Evolutionary conservation across 169 alveolate genomes (phyloP).

Genomic region (Theileria annulata): DNA sequence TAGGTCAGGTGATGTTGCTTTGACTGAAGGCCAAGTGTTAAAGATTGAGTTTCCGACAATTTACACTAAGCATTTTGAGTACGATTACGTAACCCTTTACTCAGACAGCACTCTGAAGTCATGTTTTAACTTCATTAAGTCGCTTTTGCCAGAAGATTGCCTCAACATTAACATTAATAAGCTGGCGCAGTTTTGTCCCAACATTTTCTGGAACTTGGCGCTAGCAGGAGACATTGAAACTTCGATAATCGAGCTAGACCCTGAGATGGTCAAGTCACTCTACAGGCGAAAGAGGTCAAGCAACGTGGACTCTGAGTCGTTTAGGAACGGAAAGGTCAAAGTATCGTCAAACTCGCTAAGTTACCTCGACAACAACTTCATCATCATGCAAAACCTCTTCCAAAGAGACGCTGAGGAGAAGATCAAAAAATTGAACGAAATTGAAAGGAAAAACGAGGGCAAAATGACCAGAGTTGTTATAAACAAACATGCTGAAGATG

Average conservation of each 20-base stretch:
- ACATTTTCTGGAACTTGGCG: conserved; percentile 62
- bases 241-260: conserved; percentile 28
- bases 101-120: neutral
- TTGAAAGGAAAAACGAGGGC: conserved; percentile 19
- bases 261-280: conserved; percentile 20
- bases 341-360: conserved; percentile 16
- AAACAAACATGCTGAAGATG: conserved; percentile 47
- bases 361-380: conserved; percentile 59
- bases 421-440: conserved; percentile 27
- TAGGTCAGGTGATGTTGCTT: neutral
- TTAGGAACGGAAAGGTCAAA: conserved; percentile 20
- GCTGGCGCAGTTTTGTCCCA: conserved; percentile 66
- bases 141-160: conserved; percentile 17
- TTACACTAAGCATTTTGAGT: conserved; percentile 34
- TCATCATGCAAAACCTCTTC: conserved; percentile 56
- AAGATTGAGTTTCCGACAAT: conserved; percentile 37
- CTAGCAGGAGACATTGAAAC: conserved; percentile 43
- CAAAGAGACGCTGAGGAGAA: conserved; percentile 60
- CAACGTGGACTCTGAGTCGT: neutral
- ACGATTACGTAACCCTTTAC: conserved; percentile 43
- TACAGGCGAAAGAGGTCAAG: conserved; percentile 30
- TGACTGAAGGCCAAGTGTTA: conserved; percentile 36
- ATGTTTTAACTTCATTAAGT: conserved; percentile 23
- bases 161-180: conserved; percentile 18
- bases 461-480: conserved; percentile 13